Evolutionary conservation across 768 basidiomycete genomes (phyloP).

Genomic region (Mycena olivaceomarginata): DNA sequence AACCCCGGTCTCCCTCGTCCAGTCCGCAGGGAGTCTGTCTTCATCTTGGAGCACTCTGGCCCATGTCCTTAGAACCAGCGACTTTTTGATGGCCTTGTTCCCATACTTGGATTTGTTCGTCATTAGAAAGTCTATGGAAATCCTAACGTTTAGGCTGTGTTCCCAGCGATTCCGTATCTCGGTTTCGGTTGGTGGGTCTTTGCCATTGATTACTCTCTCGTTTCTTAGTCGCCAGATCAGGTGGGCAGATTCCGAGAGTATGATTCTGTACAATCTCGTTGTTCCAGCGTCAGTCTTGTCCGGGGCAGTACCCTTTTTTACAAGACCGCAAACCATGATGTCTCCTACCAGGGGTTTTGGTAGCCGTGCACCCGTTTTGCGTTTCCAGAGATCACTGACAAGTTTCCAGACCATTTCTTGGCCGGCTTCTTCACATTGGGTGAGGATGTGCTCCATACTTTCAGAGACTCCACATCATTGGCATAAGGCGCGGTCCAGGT

Average conservation of each 20-base stretch:
- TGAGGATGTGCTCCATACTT: constrained; percentile 28
- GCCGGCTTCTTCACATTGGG: neutral
- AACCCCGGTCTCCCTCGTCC: constrained; percentile 11
- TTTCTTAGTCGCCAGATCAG: constrained; percentile 34
- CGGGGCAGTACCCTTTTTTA: no score
- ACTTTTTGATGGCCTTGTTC: constrained; percentile 4
- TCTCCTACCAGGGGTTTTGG: neutral
- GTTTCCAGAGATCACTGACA: neutral
- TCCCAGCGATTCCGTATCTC: constrained; percentile 44
- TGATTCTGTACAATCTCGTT: constrained; percentile 19
- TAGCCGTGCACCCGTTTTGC: neutral
- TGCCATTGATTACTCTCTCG: constrained; percentile 12
- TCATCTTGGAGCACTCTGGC: neutral
- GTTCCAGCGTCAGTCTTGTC: constrained; percentile 1
- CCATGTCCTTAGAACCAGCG: constrained; percentile 7
- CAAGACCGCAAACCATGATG: constrained; percentile 37
- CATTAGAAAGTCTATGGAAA: neutral
- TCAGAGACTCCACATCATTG: no score
- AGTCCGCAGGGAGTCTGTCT: constrained; percentile 21
- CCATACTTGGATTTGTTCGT: constrained; percentile 4
- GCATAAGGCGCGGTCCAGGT: no score
- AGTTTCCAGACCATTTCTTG: neutral
- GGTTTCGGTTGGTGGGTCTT: neutral
- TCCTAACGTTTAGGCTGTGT: constrained; percentile 32
- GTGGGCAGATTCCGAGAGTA: constrained; percentile 34